These are phyloP conservation scores for Stropharia rugosoannulata DNA, from an alignment of 768 basidiomycete genomes.

Conservation along the genomic window DNA sequence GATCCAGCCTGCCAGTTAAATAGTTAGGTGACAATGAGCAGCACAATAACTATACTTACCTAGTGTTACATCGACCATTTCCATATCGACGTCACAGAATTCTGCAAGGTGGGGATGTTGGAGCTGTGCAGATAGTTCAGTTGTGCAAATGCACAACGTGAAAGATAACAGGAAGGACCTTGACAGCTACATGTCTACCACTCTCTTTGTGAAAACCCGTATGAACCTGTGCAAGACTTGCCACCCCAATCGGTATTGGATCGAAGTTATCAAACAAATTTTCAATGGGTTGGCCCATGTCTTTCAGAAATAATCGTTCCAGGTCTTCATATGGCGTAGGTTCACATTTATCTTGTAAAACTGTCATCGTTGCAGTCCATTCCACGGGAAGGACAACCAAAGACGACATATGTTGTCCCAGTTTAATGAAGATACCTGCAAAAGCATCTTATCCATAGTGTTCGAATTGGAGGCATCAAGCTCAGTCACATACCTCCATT, in stretches of 20 bases:
- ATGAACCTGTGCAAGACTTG: conserved; percentile 96
- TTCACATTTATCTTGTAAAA: conserved; percentile 89
- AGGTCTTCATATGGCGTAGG: conserved; percentile 82
- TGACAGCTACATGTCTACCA: conserved; percentile 82
- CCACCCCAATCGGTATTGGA: conserved; percentile 87
- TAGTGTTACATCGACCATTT: conserved; percentile 74
- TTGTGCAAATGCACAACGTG: background rate
- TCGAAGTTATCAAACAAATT: conserved; percentile 88
- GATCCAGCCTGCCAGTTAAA: conserved; percentile 59
- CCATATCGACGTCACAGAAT: conserved; percentile 89
- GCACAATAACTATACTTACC: conserved; percentile 36
- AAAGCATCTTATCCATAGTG: conserved; percentile 1
- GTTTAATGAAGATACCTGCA: conserved; percentile 79
- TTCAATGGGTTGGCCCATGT: conserved; percentile 71
- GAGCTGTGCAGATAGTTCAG: conserved; percentile 37
- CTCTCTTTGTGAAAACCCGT: conserved; percentile 70
- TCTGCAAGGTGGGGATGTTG: conserved; percentile 95
- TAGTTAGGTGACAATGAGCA: background rate
- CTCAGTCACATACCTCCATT: conserved; percentile 70
- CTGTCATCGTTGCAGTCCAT: conserved; percentile 51
- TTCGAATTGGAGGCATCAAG: background rate
- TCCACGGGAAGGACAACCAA: conserved; percentile 53
- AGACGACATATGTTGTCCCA: conserved; percentile 86
- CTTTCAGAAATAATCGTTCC: conserved; percentile 71
- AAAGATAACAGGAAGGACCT: conserved; percentile 40